Conservation (phyloP, 495 filamentous ascomycete species). For the Aspergillus sclerotiicarbonarius region DNA sequence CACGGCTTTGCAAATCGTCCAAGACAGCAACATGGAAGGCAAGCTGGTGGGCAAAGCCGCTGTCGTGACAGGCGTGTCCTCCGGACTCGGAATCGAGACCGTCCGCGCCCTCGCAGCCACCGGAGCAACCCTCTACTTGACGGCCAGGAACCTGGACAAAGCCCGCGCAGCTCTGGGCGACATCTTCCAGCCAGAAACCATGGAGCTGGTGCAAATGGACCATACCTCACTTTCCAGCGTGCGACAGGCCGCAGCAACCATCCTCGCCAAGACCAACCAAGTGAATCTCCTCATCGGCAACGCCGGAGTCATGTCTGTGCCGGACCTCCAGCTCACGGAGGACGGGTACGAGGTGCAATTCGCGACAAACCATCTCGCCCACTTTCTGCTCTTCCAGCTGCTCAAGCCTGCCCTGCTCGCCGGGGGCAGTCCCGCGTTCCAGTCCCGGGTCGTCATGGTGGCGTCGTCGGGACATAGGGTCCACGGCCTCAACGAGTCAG, state of each 20-base stretch:
- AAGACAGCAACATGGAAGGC: constrained; percentile 44
- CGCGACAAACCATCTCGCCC: constrained; percentile 46
- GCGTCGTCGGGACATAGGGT: constrained; percentile 36
- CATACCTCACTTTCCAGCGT: constrained; percentile 41
- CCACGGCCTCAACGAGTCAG: constrained; percentile 13
- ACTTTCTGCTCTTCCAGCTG: constrained; percentile 50
- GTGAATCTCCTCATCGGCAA: constrained; percentile 49
- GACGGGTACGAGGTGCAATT: constrained; percentile 49
- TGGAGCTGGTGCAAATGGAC: constrained; percentile 41
- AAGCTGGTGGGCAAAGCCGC: constrained; percentile 42
- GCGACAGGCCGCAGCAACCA: constrained; percentile 33
- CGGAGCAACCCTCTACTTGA: constrained; percentile 46
- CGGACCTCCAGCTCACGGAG: constrained; percentile 32
- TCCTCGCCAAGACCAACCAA: constrained; percentile 36
- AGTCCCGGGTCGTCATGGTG: constrained; percentile 44
- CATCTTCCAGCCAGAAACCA: constrained; percentile 25
- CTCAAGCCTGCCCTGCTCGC: constrained; percentile 43
- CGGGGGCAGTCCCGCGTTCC: constrained; percentile 31
- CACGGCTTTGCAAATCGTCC: constrained; percentile 50
- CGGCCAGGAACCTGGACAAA: constrained; percentile 38
- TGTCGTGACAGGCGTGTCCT: constrained; percentile 48
- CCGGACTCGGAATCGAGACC: constrained; percentile 53
- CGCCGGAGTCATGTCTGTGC: constrained; percentile 49
- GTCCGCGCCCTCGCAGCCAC: constrained; percentile 44
- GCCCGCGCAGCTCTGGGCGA: constrained; percentile 27